These are phyloP conservation scores for Penicillium verrucosum DNA, from an alignment of 2,329 filamentous ascomycete species.

Conservation along the genomic window DNA sequence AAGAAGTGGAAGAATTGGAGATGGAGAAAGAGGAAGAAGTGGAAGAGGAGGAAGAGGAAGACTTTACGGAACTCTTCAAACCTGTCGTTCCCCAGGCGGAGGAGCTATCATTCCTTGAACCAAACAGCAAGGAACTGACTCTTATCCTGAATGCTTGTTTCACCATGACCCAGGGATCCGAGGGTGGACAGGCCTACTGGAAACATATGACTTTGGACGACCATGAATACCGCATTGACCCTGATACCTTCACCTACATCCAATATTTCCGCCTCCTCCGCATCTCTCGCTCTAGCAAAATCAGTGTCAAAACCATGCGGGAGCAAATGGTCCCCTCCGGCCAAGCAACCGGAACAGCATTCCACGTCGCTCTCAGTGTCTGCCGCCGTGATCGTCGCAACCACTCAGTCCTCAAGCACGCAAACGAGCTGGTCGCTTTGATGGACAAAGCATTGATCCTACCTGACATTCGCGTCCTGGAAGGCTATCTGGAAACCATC, in stretches of 20 bases:
- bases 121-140: conserved; percentile 61
- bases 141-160: conserved; percentile 63
- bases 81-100: conserved; percentile 22
- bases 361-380: conserved; percentile 68
- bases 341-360: conserved; percentile 52
- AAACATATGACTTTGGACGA: conserved; percentile 58
- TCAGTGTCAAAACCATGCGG: conserved; percentile 58
- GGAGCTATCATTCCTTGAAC: conserved; percentile 40
- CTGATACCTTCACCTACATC: conserved; percentile 70
- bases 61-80: conserved; percentile 38
- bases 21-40: conserved; percentile 18
- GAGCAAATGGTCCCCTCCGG: conserved; percentile 49
- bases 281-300: conserved; percentile 61
- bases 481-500: conserved; percentile 31
- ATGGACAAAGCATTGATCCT: conserved; percentile 49
- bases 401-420: conserved; percentile 62
- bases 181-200: conserved; percentile 75
- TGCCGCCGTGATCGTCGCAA: conserved; percentile 78
- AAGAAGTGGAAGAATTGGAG: conserved; percentile 10
- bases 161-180: conserved; percentile 57
- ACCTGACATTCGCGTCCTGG: conserved; percentile 31
- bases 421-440: conserved; percentile 61
- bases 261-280: conserved; percentile 66
- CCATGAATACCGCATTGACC: conserved; percentile 56
- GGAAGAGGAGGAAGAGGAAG: conserved; percentile 21